Evolutionary conservation across 352 stramenopile species (phyloP).

Genomic region (Phytophthora multivora): DNA sequence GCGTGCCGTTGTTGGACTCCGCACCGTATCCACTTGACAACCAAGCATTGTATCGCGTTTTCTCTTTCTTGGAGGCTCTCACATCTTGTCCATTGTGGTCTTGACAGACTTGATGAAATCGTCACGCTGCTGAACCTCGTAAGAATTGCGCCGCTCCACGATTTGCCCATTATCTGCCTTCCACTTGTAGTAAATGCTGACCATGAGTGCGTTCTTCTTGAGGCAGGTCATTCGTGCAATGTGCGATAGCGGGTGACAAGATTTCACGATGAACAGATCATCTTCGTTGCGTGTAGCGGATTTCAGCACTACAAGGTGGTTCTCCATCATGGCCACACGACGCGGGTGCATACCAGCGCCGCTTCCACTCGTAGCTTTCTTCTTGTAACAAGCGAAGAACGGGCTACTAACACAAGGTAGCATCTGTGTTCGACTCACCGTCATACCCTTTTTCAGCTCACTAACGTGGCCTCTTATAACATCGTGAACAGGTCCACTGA

Average conservation of each 20-base stretch:
- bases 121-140: slow-evolving; percentile 87
- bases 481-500: slow-evolving; percentile 43
- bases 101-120: slow-evolving; percentile 88
- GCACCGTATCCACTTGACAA: too few species aligned
- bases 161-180: slow-evolving; percentile 44
- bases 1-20: too few species aligned
- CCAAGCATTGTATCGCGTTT: too few species aligned
- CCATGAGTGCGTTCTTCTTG: slow-evolving; percentile 90
- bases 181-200: slow-evolving; percentile 89
- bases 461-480: slow-evolving; percentile 57
- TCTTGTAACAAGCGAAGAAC: slow-evolving; percentile 90
- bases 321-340: slow-evolving; percentile 69
- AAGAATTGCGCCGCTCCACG: slow-evolving; percentile 72
- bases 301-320: slow-evolving; percentile 81
- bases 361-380: slow-evolving; percentile 48
- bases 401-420: slow-evolving; percentile 66
- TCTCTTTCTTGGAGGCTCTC: not conserved
- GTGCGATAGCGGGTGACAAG: slow-evolving; percentile 71
- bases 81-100: slow-evolving; percentile 83
- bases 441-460: slow-evolving; percentile 69
- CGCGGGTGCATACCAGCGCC: slow-evolving; percentile 52
- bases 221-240: slow-evolving; percentile 86
- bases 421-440: slow-evolving; percentile 72
- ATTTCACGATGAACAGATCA: slow-evolving; percentile 81
- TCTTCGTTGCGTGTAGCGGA: slow-evolving; percentile 66